Evolutionary conservation across 2,329 filamentous ascomycete species (phyloP).

Genomic region (Didymella pinodella): DNA sequence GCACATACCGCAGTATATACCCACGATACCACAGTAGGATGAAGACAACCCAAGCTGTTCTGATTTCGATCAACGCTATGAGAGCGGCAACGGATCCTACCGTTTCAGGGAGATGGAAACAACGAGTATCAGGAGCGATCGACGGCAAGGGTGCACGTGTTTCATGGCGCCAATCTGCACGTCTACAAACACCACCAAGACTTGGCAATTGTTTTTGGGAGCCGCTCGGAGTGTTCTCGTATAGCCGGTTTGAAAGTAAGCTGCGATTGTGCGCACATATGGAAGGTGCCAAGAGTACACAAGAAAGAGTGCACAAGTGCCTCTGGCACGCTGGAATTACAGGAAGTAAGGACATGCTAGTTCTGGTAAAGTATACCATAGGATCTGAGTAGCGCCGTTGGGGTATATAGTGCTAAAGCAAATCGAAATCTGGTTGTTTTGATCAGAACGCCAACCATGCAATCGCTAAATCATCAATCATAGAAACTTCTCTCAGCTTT

Average conservation of each 20-base stretch:
- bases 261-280: background rate
- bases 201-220: background rate
- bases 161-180: background rate
- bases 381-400: conserved; percentile 1
- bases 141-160: conserved; percentile 13
- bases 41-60: background rate
- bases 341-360: conserved; percentile 9
- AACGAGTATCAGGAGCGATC: conserved; percentile 10
- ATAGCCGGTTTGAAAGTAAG: background rate
- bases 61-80: conserved; percentile 5
- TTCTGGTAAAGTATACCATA: background rate
- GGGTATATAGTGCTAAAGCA: conserved; percentile 21
- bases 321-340: conserved; percentile 10
- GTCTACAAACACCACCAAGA: conserved; percentile 1
- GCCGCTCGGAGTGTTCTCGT: background rate
- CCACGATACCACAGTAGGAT: too few relatives aligned
- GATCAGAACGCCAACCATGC: conserved; percentile 18
- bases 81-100: background rate
- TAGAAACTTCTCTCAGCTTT: conserved; percentile 16
- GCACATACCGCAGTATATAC: too few relatives aligned
- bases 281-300: background rate
- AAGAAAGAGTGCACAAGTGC: conserved; percentile 1
- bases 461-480: conserved; percentile 23
- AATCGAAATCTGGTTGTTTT: conserved; percentile 3
- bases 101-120: conserved; percentile 12